Conservation (phyloP, 75 land plant species). For the Sequoiadendron giganteum region DNA sequence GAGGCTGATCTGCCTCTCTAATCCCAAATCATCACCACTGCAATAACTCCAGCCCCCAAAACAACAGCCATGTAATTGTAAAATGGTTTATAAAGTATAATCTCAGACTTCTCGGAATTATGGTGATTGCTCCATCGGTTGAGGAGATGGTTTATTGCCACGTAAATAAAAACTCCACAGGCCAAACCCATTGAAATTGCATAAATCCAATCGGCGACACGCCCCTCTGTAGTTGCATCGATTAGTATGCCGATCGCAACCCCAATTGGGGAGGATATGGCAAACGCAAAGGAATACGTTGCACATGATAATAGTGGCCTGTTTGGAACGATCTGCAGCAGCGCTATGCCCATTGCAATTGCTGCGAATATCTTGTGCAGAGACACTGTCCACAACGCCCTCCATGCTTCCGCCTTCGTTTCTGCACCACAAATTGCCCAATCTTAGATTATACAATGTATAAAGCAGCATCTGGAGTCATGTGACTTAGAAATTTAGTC, state of each 20-base stretch:
- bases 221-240: constrained; percentile 70
- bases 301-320: no score
- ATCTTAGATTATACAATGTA: no score
- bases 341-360: constrained; percentile 88
- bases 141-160: neutral
- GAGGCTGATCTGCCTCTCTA: no score
- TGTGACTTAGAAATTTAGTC: no score
- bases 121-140: neutral
- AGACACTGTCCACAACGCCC: constrained; percentile 68
- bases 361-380: constrained; percentile 89
- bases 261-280: constrained; percentile 66
- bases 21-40: constrained; percentile 90
- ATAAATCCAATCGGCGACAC: constrained; percentile 67
- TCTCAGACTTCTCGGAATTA: neutral
- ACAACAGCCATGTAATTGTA: constrained; percentile 70
- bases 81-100: constrained; percentile 48
- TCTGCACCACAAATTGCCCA: no score
- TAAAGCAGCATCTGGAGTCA: no score
- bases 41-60: constrained; percentile 64
- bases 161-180: no score
- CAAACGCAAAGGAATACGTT: no score
- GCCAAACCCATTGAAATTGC: constrained; percentile 90
- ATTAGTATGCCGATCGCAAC: constrained; percentile 83
- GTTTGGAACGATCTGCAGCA: constrained; percentile 6
- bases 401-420: constrained; percentile 23